phyloP scores from a whole-genome alignment of 2,329 filamentous ascomycete genomes.

The Ceratocystis smalleyi region DNA sequence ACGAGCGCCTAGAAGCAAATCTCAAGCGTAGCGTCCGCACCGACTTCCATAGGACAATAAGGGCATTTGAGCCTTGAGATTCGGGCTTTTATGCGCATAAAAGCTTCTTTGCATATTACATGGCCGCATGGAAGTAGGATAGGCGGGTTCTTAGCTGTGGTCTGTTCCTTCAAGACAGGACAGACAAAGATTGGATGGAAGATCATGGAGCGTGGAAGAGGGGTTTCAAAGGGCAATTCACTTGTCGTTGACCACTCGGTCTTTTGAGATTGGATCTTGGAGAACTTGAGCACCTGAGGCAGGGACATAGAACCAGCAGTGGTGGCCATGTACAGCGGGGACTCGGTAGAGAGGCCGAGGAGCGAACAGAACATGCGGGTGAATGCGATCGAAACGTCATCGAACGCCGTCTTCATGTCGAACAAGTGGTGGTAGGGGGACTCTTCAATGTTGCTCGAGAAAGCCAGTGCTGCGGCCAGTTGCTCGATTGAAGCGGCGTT shows the following conservation, averaged over 20 bases:
- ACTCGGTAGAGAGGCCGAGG: constrained; percentile 76
- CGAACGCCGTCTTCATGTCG: constrained; percentile 58
- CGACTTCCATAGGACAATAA: constrained; percentile 79
- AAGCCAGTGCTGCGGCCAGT: constrained; percentile 68
- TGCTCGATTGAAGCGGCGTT: constrained; percentile 69
- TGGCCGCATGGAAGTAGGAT: constrained; percentile 97
- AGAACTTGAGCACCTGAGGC: constrained; percentile 76
- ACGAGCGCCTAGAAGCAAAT: constrained; percentile 41
- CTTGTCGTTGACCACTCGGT: constrained; percentile 90
- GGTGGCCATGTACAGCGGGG: constrained; percentile 79
- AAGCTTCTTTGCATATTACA: constrained; percentile 72
- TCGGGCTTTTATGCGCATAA: constrained; percentile 66
- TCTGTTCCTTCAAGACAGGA: constrained; percentile 91
- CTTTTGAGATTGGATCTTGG: constrained; percentile 71
- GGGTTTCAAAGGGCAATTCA: constrained; percentile 68
- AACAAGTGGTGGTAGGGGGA: constrained; percentile 75
- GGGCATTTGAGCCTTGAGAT: constrained; percentile 73
- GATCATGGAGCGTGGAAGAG: constrained; percentile 43
- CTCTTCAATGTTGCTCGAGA: constrained; percentile 51
- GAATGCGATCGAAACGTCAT: constrained; percentile 73
- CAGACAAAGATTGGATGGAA: constrained; percentile 98
- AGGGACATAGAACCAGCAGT: constrained; percentile 87
- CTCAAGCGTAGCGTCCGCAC: constrained; percentile 57
- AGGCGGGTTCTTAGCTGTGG: constrained; percentile 79
- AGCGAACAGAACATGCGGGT: constrained; percentile 89